Evolutionary conservation across 352 stramenopile species (phyloP).

Genomic region (Pythium apleroticum): DNA sequence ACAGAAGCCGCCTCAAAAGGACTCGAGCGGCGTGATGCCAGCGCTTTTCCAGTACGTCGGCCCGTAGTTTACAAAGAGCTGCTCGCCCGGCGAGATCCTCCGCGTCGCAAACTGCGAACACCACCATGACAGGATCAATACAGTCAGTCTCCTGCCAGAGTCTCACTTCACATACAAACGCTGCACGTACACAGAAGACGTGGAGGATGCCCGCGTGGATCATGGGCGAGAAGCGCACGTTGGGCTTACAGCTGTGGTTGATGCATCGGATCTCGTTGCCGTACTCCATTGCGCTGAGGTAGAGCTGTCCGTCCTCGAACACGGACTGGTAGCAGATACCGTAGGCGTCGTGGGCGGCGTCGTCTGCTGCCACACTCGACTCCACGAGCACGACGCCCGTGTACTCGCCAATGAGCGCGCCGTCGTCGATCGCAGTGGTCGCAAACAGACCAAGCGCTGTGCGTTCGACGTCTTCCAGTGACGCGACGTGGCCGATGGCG

Average conservation of each 20-base stretch:
- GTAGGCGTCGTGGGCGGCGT: conserved; percentile 56
- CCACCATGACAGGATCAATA: background rate
- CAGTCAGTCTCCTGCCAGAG: background rate
- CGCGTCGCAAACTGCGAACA: conserved; percentile 50
- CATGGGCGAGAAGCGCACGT: conserved; percentile 63
- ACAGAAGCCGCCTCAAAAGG: conserved; percentile 1
- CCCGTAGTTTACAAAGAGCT: conserved; percentile 80
- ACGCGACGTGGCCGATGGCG: conserved; percentile 50
- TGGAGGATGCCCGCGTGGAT: conserved; percentile 63
- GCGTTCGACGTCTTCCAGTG: conserved; percentile 39
- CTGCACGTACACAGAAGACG: conserved; percentile 65
- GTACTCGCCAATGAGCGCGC: conserved; percentile 68
- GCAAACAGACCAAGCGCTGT: conserved; percentile 68
- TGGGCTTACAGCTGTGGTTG: conserved; percentile 67
- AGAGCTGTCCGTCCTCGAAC: conserved; percentile 63
- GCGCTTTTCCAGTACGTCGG: conserved; percentile 66
- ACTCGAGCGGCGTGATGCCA: conserved; percentile 43
- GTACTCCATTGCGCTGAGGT: conserved; percentile 66
- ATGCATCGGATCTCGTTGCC: conserved; percentile 79
- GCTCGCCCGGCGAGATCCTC: conserved; percentile 42
- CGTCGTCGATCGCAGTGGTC: conserved; percentile 33
- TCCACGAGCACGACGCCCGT: conserved; percentile 50
- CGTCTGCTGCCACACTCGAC: background rate
- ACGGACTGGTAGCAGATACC: conserved; percentile 72
- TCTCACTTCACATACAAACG: background rate